Percentiles rank a stretch among this genome's conserved stretches.
phyloP scores from a whole-genome alignment of 768 basidiomycete genomes.

The Pleurotus eryngii region DNA sequence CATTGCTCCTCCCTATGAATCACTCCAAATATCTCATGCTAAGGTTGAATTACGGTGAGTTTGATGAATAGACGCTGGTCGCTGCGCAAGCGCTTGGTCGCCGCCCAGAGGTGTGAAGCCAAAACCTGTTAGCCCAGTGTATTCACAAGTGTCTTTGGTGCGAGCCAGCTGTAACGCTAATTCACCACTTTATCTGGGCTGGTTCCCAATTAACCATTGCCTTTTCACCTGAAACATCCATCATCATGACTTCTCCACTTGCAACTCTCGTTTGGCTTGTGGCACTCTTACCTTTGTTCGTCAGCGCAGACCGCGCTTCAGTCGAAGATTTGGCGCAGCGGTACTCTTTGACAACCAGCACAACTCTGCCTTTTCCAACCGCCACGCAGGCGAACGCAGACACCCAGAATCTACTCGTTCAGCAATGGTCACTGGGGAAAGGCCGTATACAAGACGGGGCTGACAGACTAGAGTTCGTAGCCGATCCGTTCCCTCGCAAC shows the following conservation, averaged over 20 bases:
- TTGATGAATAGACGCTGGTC: too few relatives aligned
- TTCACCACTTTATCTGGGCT: too few relatives aligned
- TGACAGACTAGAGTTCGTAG: constrained; percentile 56
- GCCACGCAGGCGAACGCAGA: constrained; percentile 50
- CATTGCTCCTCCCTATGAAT: too few relatives aligned
- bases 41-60: too few relatives aligned
- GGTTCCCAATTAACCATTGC: too few relatives aligned
- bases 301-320: constrained; percentile 8
- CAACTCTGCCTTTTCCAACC: constrained; percentile 61
- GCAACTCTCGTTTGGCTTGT: background rate
- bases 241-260: background rate
- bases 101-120: too few relatives aligned
- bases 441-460: constrained; percentile 58
- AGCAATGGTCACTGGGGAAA: constrained; percentile 60
- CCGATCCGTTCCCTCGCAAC: constrained; percentile 61
- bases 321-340: constrained; percentile 41
- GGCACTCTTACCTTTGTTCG: background rate
- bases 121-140: too few relatives aligned
- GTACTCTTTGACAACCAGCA: constrained; percentile 58
- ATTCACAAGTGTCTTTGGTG: too few relatives aligned
- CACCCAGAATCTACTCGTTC: constrained; percentile 47
- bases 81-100: too few relatives aligned
- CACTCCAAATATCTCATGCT: too few relatives aligned
- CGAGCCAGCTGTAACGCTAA: too few relatives aligned
- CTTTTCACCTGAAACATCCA: background rate